Percentiles rank a stretch among this genome's conserved stretches.
Conservation (phyloP, 2,329 filamentous ascomycete genomes). For the Ampelomyces quisqualis region DNA sequence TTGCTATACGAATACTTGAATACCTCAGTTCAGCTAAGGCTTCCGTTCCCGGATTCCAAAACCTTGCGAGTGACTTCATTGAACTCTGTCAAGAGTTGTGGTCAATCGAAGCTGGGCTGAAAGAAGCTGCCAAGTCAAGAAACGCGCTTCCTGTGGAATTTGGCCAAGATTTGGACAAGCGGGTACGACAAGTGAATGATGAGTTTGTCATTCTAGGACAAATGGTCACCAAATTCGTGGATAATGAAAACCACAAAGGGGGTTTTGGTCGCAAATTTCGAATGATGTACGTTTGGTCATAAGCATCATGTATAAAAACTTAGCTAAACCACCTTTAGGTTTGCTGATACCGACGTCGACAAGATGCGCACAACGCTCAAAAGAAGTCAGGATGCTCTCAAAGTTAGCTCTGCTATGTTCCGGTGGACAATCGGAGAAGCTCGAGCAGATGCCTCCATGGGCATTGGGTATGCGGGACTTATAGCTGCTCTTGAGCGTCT, state of each 20-base stretch:
- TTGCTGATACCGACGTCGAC: constrained; percentile 58
- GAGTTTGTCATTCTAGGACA: constrained; percentile 66
- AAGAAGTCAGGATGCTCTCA: constrained; percentile 61
- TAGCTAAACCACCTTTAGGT: constrained; percentile 9
- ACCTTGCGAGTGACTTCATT: constrained; percentile 65
- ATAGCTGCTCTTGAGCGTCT: constrained; percentile 63
- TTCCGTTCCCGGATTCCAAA: constrained; percentile 47
- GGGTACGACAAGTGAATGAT: constrained; percentile 60
- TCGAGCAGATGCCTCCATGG: constrained; percentile 60
- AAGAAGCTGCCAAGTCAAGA: constrained; percentile 45
- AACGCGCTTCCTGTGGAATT: constrained; percentile 62
- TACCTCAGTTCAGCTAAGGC: constrained; percentile 38
- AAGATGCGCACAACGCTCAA: constrained; percentile 60
- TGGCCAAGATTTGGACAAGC: constrained; percentile 63
- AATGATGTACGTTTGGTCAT: constrained; percentile 44
- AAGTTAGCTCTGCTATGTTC: constrained; percentile 65
- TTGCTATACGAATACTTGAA: constrained; percentile 52
- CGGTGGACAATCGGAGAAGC: constrained; percentile 63
- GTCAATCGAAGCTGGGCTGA: constrained; percentile 66
- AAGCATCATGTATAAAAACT: not conserved
- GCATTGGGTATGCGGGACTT: constrained; percentile 67
- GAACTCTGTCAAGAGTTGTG: constrained; percentile 67
- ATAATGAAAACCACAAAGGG: constrained; percentile 60
- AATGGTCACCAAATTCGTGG: constrained; percentile 61
- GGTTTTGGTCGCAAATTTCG: constrained; percentile 63